Percentiles rank a stretch among this genome's conserved stretches.
phyloP scores from a whole-genome alignment of 2,329 filamentous ascomycete species.

The Hymenoscyphus albidus region DNA sequence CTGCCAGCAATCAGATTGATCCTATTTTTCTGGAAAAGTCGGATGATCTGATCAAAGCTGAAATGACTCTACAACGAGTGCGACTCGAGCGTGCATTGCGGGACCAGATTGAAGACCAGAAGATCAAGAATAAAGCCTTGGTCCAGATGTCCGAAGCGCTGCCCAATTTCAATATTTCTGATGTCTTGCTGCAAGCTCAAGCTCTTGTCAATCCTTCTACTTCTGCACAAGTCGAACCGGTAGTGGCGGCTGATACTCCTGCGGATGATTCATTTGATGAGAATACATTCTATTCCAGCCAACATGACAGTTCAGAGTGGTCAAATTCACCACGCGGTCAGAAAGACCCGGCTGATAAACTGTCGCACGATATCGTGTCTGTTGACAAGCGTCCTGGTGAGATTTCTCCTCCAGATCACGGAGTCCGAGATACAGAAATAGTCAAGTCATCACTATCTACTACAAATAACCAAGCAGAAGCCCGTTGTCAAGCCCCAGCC shows the following conservation, averaged over 20 bases:
- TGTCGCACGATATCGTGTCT: constrained; percentile 23
- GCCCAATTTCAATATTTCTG: constrained; percentile 65
- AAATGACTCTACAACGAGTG: constrained; percentile 74
- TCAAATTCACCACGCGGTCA: constrained; percentile 38
- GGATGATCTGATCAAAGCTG: constrained; percentile 76
- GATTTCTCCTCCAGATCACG: constrained; percentile 22
- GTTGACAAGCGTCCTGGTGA: constrained; percentile 23
- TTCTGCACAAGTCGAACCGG: constrained; percentile 54
- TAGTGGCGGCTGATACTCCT: constrained; percentile 53
- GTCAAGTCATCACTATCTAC: constrained; percentile 31
- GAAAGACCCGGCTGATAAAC: constrained; percentile 27
- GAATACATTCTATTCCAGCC: constrained; percentile 94
- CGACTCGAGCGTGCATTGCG: constrained; percentile 73
- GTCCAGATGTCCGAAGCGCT: constrained; percentile 47
- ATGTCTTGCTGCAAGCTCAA: constrained; percentile 68
- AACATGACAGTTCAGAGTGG: constrained; percentile 71
- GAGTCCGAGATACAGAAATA: constrained; percentile 24
- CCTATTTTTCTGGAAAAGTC: constrained; percentile 84
- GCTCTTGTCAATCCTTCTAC: constrained; percentile 64
- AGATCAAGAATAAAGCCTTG: constrained; percentile 41
- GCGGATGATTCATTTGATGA: constrained; percentile 76
- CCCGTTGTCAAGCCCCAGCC: constrained; percentile 19
- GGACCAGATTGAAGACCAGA: constrained; percentile 69
- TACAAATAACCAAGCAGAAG: constrained; percentile 31
- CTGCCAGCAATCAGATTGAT: constrained; percentile 54